phyloP scores from a whole-genome alignment of 768 basidiomycete genomes.

The Gyrodon lividus region DNA sequence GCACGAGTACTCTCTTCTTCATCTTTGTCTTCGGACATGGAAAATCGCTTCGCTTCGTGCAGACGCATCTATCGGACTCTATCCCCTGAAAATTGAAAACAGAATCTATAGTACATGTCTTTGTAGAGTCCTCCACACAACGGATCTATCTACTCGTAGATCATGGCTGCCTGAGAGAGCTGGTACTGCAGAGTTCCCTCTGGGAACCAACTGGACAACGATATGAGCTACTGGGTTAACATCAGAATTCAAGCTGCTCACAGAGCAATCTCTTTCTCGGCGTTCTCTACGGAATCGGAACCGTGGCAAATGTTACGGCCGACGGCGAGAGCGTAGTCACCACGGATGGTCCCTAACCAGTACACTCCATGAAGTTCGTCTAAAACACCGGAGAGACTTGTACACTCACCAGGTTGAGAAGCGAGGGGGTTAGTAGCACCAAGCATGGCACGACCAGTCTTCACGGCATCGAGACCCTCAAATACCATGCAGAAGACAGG shows the following conservation, averaged over 20 bases:
- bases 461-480: constrained; percentile 91
- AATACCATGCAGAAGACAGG: constrained; percentile 97
- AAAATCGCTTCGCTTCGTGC: neutral
- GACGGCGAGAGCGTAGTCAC: constrained; percentile 90
- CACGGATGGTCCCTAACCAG: constrained; percentile 85
- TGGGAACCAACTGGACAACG: constrained; percentile 77
- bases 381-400: neutral
- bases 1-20: no score
- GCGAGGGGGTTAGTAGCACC: constrained; percentile 95
- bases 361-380: constrained; percentile 5
- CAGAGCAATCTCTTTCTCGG: constrained; percentile 94
- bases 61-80: neutral
- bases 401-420: constrained; percentile 72
- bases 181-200: constrained; percentile 77
- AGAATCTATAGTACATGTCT: constrained; percentile 21
- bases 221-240: constrained; percentile 6
- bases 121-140: neutral
- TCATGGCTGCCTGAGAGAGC: constrained; percentile 63
- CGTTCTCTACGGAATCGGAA: constrained; percentile 84
- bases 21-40: neutral
- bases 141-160: constrained; percentile 64
- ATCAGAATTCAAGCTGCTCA: constrained; percentile 38
- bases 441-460: constrained; percentile 94
- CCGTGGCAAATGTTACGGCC: constrained; percentile 95
- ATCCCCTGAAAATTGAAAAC: neutral